phyloP scores from a whole-genome alignment of 768 basidiomycete species.

The Rhizopogon roseolus region DNA sequence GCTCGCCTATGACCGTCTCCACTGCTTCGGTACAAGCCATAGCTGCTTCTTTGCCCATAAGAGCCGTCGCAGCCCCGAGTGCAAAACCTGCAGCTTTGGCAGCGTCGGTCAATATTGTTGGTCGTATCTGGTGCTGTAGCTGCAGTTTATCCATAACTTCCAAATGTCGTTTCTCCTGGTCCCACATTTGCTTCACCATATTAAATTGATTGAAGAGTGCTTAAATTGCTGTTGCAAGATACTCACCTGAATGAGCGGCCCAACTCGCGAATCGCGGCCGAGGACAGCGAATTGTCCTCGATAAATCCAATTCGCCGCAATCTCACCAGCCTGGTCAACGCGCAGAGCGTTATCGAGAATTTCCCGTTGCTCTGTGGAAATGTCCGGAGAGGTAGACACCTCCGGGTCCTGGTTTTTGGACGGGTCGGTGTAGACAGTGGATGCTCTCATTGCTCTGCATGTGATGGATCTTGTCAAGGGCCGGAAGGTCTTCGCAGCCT shows the following conservation, averaged over 20 bases:
- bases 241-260: constrained; percentile 71
- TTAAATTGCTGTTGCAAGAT: not conserved
- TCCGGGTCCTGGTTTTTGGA: constrained; percentile 32
- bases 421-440: constrained; percentile 45
- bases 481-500: not conserved
- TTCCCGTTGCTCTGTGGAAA: constrained; percentile 45
- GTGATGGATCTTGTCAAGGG: not conserved
- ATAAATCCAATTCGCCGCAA: constrained; percentile 96
- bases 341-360: constrained; percentile 66
- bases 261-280: constrained; percentile 48
- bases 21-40: constrained; percentile 99
- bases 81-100: constrained; percentile 88
- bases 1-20: constrained; percentile 96
- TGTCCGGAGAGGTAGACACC: constrained; percentile 51
- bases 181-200: constrained; percentile 89
- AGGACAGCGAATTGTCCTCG: constrained; percentile 79
- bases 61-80: constrained; percentile 77
- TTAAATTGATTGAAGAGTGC: constrained; percentile 1
- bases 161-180: constrained; percentile 91
- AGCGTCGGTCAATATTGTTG: constrained; percentile 77
- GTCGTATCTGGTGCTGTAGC: constrained; percentile 77
- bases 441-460: constrained; percentile 26
- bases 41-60: constrained; percentile 88
- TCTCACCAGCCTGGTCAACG: constrained; percentile 93
- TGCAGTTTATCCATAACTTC: constrained; percentile 82